These are phyloP conservation scores for Blastobotrys chiropterorum DNA, from an alignment of 805 yeast genomes.

Conservation along the genomic window DNA sequence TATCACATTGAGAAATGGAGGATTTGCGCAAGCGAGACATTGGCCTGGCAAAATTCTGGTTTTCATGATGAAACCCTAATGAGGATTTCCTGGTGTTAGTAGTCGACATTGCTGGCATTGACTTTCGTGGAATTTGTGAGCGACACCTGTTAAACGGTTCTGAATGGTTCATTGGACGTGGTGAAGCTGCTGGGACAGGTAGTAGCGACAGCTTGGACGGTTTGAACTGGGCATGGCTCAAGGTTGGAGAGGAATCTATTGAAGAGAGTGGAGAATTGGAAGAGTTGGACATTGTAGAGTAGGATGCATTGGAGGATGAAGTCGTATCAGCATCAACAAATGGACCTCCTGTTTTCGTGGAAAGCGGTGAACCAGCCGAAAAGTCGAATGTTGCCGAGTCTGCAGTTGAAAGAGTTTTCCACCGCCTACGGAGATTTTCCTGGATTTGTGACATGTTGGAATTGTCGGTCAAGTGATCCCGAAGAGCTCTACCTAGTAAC, in stretches of 20 bases:
- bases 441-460: conserved; percentile 13
- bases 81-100: neutral
- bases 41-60: neutral
- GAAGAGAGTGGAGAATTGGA: conserved; percentile 5
- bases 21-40: neutral
- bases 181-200: neutral
- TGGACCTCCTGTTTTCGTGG: neutral
- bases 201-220: neutral
- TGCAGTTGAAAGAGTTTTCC: conserved; percentile 7
- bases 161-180: neutral
- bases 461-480: conserved; percentile 11
- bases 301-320: neutral
- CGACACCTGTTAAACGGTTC: neutral
- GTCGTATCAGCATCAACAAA: neutral
- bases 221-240: neutral
- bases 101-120: neutral
- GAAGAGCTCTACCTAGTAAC: conserved; percentile 17
- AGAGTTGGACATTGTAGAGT: neutral
- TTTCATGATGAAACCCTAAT: neutral
- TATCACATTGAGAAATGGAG: neutral
- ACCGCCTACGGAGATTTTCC: conserved; percentile 12
- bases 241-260: conserved; percentile 3
- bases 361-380: neutral
- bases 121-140: neutral
- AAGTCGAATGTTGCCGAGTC: neutral